These are phyloP conservation scores for Kwoniella dendrophila DNA, from an alignment of 768 basidiomycete species.

Conservation along the genomic window DNA sequence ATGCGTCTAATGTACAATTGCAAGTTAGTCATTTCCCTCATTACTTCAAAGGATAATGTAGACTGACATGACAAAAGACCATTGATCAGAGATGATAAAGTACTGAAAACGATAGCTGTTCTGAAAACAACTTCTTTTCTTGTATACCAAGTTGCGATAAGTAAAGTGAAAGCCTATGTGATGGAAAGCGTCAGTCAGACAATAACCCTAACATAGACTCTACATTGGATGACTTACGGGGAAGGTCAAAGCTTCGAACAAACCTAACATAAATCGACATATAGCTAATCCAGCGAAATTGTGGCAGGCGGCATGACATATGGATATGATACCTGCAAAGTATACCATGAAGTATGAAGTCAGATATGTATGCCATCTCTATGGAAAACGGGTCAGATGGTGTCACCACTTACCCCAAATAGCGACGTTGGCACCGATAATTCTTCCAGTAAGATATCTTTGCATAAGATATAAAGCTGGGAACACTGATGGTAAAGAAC, in stretches of 20 bases:
- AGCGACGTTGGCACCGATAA: not conserved
- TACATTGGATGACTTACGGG: slow-evolving; percentile 35
- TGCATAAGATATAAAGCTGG: slow-evolving; percentile 19
- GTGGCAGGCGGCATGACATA: slow-evolving; percentile 22
- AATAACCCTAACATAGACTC: not conserved
- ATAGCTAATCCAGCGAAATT: slow-evolving; percentile 28
- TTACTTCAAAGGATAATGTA: not conserved
- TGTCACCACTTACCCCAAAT: not conserved
- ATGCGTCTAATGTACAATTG: not conserved
- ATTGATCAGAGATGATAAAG: slow-evolving; percentile 25
- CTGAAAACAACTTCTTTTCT: slow-evolving; percentile 33
- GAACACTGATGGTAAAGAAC: slow-evolving; percentile 12
- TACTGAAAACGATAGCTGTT: slow-evolving; percentile 38
- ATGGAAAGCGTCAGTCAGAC: not conserved
- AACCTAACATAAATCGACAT: slow-evolving; percentile 36
- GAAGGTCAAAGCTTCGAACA: slow-evolving; percentile 39
- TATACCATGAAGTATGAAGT: no score
- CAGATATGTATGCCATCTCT: slow-evolving; percentile 4
- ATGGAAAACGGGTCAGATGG: not conserved
- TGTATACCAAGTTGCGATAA: slow-evolving; percentile 32
- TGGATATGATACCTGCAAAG: slow-evolving; percentile 34
- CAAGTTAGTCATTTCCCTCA: not conserved
- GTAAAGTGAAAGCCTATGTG: not conserved
- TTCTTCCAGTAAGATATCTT: not conserved
- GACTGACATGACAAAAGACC: not conserved